These are phyloP conservation scores for Exidia glandulosa DNA, from an alignment of 768 basidiomycete genomes.

Conservation along the genomic window DNA sequence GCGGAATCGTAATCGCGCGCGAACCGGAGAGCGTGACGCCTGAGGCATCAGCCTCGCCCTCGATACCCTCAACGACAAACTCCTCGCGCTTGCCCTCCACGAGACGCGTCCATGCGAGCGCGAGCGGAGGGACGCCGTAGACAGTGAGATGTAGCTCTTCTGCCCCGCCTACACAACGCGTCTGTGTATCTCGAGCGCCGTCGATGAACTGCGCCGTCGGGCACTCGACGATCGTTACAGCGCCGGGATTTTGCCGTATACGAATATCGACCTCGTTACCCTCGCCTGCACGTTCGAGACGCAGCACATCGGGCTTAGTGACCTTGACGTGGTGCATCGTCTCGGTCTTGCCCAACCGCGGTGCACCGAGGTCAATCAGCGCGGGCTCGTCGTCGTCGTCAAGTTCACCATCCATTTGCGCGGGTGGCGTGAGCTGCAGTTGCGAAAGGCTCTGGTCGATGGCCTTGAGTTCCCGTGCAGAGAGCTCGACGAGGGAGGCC, in stretches of 20 bases:
- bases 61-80: slow-evolving; percentile 77
- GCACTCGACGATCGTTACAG: slow-evolving; percentile 66
- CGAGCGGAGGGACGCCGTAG: slow-evolving; percentile 53
- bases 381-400: slow-evolving; percentile 45
- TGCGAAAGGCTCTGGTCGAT: slow-evolving; percentile 47
- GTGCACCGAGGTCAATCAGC: slow-evolving; percentile 1
- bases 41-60: slow-evolving; percentile 32
- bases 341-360: slow-evolving; percentile 60
- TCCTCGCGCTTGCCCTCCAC: slow-evolving; percentile 55
- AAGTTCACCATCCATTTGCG: slow-evolving; percentile 19
- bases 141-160: slow-evolving; percentile 38
- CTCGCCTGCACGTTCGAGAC: slow-evolving; percentile 65
- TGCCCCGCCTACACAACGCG: slow-evolving; percentile 52
- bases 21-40: slow-evolving; percentile 14
- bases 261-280: slow-evolving; percentile 55
- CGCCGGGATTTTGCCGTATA: slow-evolving; percentile 53
- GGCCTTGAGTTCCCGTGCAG: slow-evolving; percentile 51
- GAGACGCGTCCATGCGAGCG: slow-evolving; percentile 64
- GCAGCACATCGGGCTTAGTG: slow-evolving; percentile 60
- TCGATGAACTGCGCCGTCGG: slow-evolving; percentile 58
- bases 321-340: slow-evolving; percentile 61
- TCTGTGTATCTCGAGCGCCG: slow-evolving; percentile 31
- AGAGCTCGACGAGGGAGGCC: slow-evolving; percentile 46
- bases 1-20: slow-evolving; percentile 55
- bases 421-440: slow-evolving; percentile 19